Conservation (phyloP, 2,329 filamentous ascomycete species). For the Cladorrhinum sp. region DNA sequence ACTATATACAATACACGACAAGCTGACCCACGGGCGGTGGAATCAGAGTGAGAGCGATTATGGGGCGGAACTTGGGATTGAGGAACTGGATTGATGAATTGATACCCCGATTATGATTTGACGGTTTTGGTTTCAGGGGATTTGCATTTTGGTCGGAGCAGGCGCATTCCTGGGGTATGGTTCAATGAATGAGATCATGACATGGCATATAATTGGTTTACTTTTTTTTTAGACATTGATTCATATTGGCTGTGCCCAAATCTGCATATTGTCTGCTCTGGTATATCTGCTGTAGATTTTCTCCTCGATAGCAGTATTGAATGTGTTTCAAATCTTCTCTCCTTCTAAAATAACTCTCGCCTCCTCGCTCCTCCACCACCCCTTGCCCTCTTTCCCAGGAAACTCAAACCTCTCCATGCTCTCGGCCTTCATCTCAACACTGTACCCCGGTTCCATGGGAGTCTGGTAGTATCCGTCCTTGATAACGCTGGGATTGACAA, state of each 20-base stretch:
- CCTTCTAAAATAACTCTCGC: constrained; percentile 71
- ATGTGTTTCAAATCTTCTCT: constrained; percentile 45
- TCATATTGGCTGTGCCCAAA: too few relatives aligned
- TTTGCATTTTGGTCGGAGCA: background rate
- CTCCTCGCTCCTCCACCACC: constrained; percentile 83
- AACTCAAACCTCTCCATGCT: constrained; percentile 80
- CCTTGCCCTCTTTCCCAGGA: constrained; percentile 66
- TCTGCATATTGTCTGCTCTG: too few relatives aligned
- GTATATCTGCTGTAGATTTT: too few relatives aligned
- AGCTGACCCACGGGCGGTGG: constrained; percentile 31
- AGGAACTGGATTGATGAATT: constrained; percentile 21
- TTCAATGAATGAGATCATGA: background rate
- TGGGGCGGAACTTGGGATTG: constrained; percentile 25
- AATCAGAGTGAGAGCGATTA: constrained; percentile 35
- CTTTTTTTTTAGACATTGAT: background rate
- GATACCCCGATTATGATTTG: constrained; percentile 3
- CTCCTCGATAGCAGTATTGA: background rate
- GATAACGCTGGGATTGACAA: constrained; percentile 75
- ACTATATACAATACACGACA: constrained; percentile 46
- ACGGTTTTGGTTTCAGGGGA: background rate
- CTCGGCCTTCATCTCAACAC: constrained; percentile 87
- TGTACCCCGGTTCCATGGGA: constrained; percentile 78
- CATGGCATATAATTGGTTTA: background rate
- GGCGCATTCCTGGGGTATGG: background rate
- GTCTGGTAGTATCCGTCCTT: constrained; percentile 86